Evolutionary conservation across 176 grass and related monocot species (phyloP).

Genomic region (Phoenix roebelenii): DNA sequence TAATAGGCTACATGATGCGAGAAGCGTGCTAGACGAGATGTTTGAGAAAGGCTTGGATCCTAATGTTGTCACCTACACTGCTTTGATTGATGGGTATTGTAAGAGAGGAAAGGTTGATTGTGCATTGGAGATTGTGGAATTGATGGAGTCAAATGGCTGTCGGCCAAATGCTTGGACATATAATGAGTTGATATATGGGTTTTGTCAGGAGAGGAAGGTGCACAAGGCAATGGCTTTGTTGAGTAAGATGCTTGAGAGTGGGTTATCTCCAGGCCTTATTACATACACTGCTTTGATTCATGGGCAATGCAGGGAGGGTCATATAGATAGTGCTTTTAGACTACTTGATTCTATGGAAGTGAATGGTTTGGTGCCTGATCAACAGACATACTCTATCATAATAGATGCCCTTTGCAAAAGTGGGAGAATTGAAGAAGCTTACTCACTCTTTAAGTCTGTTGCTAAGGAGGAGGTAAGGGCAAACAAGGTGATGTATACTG

Average conservation of each 20-base stretch:
- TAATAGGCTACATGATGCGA: constrained; percentile 8
- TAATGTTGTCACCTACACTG: constrained; percentile 12
- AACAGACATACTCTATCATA: constrained; percentile 36
- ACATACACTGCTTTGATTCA: constrained; percentile 9
- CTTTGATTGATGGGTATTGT: constrained; percentile 17
- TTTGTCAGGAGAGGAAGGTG: constrained; percentile 11
- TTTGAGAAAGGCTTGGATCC: constrained; percentile 8
- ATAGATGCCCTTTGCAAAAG: constrained; percentile 53
- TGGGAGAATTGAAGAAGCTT: constrained; percentile 38
- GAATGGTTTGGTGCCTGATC: constrained; percentile 39
- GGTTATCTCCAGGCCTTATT: constrained; percentile 8
- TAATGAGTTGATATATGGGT: constrained; percentile 8
- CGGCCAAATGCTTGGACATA: constrained; percentile 16
- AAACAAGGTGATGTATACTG: constrained; percentile 47
- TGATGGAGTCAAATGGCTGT: constrained; percentile 14
- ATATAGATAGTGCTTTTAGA: constrained; percentile 42
- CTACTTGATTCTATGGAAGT: constrained; percentile 40
- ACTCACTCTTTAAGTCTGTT: constrained; percentile 28
- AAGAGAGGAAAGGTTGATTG: constrained; percentile 5
- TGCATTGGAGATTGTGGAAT: neutral
- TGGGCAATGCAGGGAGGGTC: constrained; percentile 29
- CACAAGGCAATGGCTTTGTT: constrained; percentile 15
- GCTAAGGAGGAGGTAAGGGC: constrained; percentile 28
- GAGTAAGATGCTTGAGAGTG: constrained; percentile 10
- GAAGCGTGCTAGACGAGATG: constrained; percentile 8